These are phyloP conservation scores for Penicillium oxalicum DNA, from an alignment of 2,329 filamentous ascomycete genomes.

Conservation along the genomic window DNA sequence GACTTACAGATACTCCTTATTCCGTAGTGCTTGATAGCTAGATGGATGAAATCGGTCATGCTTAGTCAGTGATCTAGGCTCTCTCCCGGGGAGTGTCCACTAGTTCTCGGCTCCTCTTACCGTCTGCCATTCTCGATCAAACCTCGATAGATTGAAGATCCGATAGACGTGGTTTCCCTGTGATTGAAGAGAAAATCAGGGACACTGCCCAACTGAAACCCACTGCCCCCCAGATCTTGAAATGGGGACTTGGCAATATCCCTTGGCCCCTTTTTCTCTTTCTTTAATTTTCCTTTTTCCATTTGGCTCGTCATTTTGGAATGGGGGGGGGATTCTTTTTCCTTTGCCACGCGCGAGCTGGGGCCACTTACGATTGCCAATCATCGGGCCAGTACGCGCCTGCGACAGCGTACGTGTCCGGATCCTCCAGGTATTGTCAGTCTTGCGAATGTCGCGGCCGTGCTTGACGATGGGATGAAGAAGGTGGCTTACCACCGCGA, in stretches of 20 bases:
- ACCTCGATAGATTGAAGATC: conserved; percentile 18
- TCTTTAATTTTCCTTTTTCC: background rate
- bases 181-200: too few species aligned
- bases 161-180: conserved; percentile 17
- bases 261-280: too few species aligned
- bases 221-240: too few species aligned
- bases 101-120: conserved; percentile 3
- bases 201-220: too few species aligned
- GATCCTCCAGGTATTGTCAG: background rate
- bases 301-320: background rate
- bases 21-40: conserved; percentile 18
- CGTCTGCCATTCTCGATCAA: conserved; percentile 18
- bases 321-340: background rate
- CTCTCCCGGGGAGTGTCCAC: background rate
- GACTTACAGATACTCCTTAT: conserved; percentile 15
- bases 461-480: background rate
- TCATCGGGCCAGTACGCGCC: conserved; percentile 1
- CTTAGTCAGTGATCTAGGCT: conserved; percentile 1
- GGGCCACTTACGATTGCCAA: conserved; percentile 3
- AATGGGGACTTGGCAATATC: too few species aligned
- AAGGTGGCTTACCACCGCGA: background rate
- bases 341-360: background rate
- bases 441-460: background rate
- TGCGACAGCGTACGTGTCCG: conserved; percentile 2
- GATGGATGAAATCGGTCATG: background rate